Base-by-base conservation (phyloP, 139 green algal genomes). In the Chlorella sorokiniana region DNA sequence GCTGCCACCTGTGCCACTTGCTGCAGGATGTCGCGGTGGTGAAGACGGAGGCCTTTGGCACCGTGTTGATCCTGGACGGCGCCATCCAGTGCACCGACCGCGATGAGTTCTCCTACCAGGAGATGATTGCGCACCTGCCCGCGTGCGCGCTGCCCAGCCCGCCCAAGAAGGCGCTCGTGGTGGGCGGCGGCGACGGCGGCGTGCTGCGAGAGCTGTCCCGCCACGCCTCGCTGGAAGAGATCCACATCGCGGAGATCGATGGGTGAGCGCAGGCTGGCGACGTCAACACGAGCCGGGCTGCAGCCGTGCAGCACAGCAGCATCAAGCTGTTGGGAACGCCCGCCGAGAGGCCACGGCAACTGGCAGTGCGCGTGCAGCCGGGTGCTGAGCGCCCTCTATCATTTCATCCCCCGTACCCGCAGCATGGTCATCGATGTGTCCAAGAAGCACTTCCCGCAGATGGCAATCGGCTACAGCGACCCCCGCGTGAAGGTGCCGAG, bases 201-300 rank as follows among this genome's bases (percentile, higher is more conserved):
- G 97, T 99, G 71, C 79, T 98, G 76, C 88, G 97, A 11, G 97
- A 99, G 90, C 79, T 99, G 23, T 87, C 88, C 1, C 87, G 93
- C 16, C 92, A 97, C 76, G 22, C 74, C 29, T 82, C 41, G 25
- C 78, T 98, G n/a, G 86, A 98, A 87, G 84, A 93, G 76, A 96
- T 99, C 71, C 91, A 99, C 79, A 95, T 98, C 25, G 95, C 93
- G 23, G 97, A 99, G 88, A 98, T 99, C 54, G 97, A 99, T 87
- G 92, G 70, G 86, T 88, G 69, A 59, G 41, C 4, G 33, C 4
- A 6, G 67, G 10, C 4, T 52, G 8, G 6, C 54, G 37, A 8
- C 1, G 23, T 4, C 11, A 18, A 37, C 18, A 33, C 48, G 16
- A 16, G 48, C 16, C 16, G 11, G 48, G 16, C 48, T 11, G 48